phyloP scores from a whole-genome alignment of 352 stramenopile species.

The Halophytophthora batemanensis region DNA sequence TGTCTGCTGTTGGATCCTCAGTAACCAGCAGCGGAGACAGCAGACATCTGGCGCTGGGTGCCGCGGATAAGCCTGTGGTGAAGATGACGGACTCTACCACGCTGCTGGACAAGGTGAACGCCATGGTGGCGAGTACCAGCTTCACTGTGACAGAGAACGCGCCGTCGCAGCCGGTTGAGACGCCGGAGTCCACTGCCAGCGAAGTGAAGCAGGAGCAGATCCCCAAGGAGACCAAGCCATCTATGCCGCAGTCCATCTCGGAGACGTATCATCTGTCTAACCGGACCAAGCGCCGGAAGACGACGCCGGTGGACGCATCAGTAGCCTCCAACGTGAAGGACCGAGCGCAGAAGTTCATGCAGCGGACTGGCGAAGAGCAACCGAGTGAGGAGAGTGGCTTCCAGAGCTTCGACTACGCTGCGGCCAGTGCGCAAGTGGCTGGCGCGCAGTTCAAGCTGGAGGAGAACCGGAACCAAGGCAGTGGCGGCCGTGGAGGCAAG shows the following conservation, averaged over 20 bases:
- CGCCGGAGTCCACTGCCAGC: slow-evolving; percentile 5
- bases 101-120: slow-evolving; percentile 54
- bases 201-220: slow-evolving; percentile 8
- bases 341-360: slow-evolving; percentile 41
- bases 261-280: slow-evolving; percentile 77
- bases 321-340: slow-evolving; percentile 35
- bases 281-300: slow-evolving; percentile 64
- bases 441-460: slow-evolving; percentile 53
- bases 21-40: not conserved
- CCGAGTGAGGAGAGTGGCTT: slow-evolving; percentile 16
- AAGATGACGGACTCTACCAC: slow-evolving; percentile 13
- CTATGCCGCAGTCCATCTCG: slow-evolving; percentile 63
- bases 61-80: not conserved
- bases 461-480: slow-evolving; percentile 16
- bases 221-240: slow-evolving; percentile 9
- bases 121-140: slow-evolving; percentile 47
- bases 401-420: slow-evolving; percentile 56
- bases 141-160: slow-evolving; percentile 59
- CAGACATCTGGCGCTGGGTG: slow-evolving; percentile 4
- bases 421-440: slow-evolving; percentile 37
- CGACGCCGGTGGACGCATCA: slow-evolving; percentile 24
- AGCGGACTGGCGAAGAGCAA: slow-evolving; percentile 29
- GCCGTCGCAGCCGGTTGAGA: slow-evolving; percentile 1
- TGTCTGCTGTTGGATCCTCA: slow-evolving; percentile 9
- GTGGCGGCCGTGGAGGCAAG: slow-evolving; percentile 16